A percentile compares a stretch with the other conserved stretches of the same genome.
Evolutionary conservation across 352 stramenopile species (phyloP).

Genomic region (Phytopythium mirpurense): DNA sequence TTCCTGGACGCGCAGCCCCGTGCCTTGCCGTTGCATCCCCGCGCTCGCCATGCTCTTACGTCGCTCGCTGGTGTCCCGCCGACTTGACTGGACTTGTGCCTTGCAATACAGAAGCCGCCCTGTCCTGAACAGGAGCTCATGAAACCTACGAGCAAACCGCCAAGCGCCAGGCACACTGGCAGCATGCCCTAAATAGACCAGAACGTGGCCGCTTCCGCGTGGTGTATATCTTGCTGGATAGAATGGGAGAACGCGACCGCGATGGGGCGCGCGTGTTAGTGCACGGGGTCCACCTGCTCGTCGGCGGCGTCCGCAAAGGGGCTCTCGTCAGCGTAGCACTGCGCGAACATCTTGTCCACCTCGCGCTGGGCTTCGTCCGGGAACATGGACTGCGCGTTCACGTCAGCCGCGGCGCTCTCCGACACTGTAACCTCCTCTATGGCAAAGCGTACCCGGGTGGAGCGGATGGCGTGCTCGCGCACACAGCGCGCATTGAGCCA

Average conservation of each 20-base stretch:
- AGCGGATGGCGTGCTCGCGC: conserved; percentile 66
- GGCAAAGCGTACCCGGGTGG: conserved; percentile 66
- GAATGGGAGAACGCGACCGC: neutral
- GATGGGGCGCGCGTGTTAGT: neutral
- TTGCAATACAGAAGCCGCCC: too few species aligned
- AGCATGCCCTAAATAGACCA: neutral
- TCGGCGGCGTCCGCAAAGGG: conserved; percentile 33
- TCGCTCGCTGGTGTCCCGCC: neutral
- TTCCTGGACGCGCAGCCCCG: conserved; percentile 6
- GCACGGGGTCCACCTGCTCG: neutral
- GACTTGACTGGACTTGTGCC: neutral
- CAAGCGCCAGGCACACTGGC: too few species aligned
- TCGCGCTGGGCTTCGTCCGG: conserved; percentile 48
- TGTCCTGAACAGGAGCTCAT: too few species aligned
- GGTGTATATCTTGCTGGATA: too few species aligned
- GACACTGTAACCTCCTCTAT: too few species aligned
- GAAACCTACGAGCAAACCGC: too few species aligned
- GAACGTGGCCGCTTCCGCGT: too few species aligned
- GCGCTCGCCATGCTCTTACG: neutral
- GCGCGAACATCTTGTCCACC: conserved; percentile 77
- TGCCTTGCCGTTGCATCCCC: neutral
- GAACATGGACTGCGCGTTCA: conserved; percentile 63
- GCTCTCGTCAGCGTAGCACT: conserved; percentile 68
- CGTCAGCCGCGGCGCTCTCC: conserved; percentile 1
- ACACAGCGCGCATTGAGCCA: conserved; percentile 71